Evolutionary conservation across 2,329 filamentous ascomycete species (phyloP).

Genomic region (Didymella exigua): DNA sequence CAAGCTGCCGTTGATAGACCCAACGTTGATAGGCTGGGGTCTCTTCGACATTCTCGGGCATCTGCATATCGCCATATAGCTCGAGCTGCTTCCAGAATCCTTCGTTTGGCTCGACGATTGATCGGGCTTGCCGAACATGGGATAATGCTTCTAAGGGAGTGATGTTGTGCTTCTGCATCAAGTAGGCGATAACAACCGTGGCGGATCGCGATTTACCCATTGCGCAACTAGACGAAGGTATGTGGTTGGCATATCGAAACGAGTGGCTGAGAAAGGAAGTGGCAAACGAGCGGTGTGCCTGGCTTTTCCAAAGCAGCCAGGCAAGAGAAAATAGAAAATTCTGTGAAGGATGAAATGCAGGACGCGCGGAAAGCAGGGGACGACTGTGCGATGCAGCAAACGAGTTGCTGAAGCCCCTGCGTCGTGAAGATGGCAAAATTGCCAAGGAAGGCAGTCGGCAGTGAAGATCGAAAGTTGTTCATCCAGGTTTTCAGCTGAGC

Average conservation of each 20-base stretch:
- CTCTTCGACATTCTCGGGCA: slow-evolving; percentile 69
- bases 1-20: slow-evolving; percentile 69
- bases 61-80: slow-evolving; percentile 87
- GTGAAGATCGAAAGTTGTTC: slow-evolving; percentile 38
- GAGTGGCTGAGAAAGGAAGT: slow-evolving; percentile 37
- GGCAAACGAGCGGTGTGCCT: slow-evolving; percentile 47
- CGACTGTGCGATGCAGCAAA: slow-evolving; percentile 6
- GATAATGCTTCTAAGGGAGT: slow-evolving; percentile 69
- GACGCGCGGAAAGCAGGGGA: slow-evolving; percentile 31
- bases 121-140: slow-evolving; percentile 71
- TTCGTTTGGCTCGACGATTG: slow-evolving; percentile 84
- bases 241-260: slow-evolving; percentile 43
- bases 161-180: slow-evolving; percentile 66
- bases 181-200: slow-evolving; percentile 80
- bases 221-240: slow-evolving; percentile 64
- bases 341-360: slow-evolving; percentile 21
- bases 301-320: slow-evolving; percentile 26
- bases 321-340: slow-evolving; percentile 16
- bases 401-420: slow-evolving; percentile 18
- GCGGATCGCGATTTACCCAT: slow-evolving; percentile 97
- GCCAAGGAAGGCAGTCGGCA: slow-evolving; percentile 37
- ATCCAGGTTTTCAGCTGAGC: slow-evolving; percentile 44
- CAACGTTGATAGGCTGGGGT: slow-evolving; percentile 82
- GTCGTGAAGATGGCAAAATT: slow-evolving; percentile 41
- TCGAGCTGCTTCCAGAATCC: slow-evolving; percentile 90